Evolutionary conservation across 2,329 filamentous ascomycete genomes (phyloP).

Genomic region (Neopestalotiopsis sp.): DNA sequence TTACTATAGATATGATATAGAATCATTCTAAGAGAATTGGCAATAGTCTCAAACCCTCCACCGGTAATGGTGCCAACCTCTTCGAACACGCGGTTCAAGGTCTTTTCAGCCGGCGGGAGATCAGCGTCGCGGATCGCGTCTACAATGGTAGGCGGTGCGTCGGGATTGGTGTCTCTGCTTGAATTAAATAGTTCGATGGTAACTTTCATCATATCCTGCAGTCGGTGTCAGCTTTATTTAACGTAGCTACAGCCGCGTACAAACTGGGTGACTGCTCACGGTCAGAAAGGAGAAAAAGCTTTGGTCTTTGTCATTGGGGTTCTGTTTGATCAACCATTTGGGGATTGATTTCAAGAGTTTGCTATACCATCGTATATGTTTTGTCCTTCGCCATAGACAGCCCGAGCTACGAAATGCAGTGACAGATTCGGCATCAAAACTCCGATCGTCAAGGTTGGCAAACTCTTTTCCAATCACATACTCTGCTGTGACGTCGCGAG

Average conservation of each 20-base stretch:
- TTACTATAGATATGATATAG: not conserved
- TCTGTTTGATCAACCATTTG: not conserved
- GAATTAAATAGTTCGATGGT: not conserved
- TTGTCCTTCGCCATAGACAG: not conserved
- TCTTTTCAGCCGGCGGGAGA: slow-evolving; percentile 4
- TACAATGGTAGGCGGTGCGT: not conserved
- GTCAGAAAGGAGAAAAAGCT: not conserved
- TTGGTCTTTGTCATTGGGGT: not conserved
- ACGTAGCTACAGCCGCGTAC: too few species aligned
- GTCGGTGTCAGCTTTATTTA: not conserved
- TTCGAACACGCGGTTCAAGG: not conserved
- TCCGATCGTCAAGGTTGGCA: not conserved
- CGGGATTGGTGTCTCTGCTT: not conserved
- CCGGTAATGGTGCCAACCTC: not conserved
- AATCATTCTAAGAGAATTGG: not conserved
- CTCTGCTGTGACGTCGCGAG: not conserved
- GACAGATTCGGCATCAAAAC: not conserved
- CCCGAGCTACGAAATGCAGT: not conserved
- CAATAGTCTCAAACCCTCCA: slow-evolving; percentile 2
- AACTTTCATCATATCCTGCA: not conserved
- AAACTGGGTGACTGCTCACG: not conserved
- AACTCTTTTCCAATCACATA: not conserved
- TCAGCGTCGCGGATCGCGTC: not conserved
- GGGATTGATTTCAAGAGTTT: not conserved
- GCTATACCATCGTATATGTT: not conserved